Evolutionary conservation across 257 asterid species (phyloP).

Genomic region (Rauvolfia tetraphylla): DNA sequence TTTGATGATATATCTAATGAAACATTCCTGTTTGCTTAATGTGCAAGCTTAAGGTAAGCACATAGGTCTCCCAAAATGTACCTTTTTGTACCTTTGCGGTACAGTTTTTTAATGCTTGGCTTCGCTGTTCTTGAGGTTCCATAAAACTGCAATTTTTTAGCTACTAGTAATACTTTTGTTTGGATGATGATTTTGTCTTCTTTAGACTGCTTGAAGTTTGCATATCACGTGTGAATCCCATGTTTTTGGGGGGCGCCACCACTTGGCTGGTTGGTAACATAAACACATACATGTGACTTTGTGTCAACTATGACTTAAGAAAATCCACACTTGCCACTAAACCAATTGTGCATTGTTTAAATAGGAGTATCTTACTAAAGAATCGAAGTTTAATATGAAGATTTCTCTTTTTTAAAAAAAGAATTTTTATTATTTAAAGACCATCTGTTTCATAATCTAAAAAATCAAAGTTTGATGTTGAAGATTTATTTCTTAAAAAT

Average conservation of each 20-base stretch:
- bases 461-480: no score
- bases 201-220: background rate
- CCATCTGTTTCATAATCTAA: no score
- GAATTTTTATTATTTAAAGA: no score
- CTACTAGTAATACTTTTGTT: background rate
- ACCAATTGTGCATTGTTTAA: no score
- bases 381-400: no score
- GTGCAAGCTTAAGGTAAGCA: background rate
- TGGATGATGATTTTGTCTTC: slow-evolving; percentile 7
- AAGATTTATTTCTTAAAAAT: no score
- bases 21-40: background rate
- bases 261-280: background rate
- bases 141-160: background rate
- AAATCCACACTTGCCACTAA: no score
- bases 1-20: background rate
- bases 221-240: slow-evolving; percentile 19
- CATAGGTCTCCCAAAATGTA: background rate
- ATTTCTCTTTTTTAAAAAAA: no score
- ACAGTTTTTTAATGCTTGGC: background rate
- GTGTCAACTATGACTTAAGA: slow-evolving; percentile 1
- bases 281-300: background rate
- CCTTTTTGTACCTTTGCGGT: no score
- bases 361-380: no score
- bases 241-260: slow-evolving; percentile 1
- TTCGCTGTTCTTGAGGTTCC: background rate